Base-by-base conservation (phyloP, 108 stramenopile genomes). In the Discostella pseudostelligera region DNA sequence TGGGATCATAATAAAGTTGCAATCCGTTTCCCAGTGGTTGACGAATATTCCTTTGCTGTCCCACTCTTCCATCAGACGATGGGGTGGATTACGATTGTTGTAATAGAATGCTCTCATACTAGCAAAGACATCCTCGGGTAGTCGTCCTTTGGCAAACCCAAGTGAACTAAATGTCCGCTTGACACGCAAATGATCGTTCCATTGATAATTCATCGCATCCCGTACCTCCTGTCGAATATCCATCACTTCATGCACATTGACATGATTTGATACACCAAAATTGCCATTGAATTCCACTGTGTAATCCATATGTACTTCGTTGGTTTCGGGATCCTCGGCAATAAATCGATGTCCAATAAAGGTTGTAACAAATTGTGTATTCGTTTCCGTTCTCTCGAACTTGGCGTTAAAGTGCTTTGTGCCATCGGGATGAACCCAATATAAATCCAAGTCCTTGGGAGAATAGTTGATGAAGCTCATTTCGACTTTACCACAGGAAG, bases 11-110 rank as follows among this genome's bases (percentile, higher is more conserved):
- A 92, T 60, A 49, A 95, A 84, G 50, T 74, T 70, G 16, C 83
- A 79, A 65, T 86, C 85, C 0, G 81, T 81, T 50, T 89, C 88
- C 94, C 94, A 95, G 84, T 82, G 89, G 62, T 95, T 95, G n/a
- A 95, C 90, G 75, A 85, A 90, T 3, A 91, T 71, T 12, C 90
- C 89, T 56, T 83, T 83, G 35, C 59, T 65, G 16, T 72, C 79
- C 94, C 90, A 92, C 67, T 92, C 91, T 71, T 95, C 94, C 29
- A 60, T 49, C 4, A 78, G 65, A n/a, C 67, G 67, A 62, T 83
- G 59, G 14, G 76, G 76, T 45, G 60, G 67, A 16, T 86, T 19
- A 8, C 74, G 70, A 69, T 95, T 95, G 56, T 90, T 90, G 73
- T 91, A 86, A 50, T 88, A 93, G 64, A 85, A 95, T 4, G 89